A percentile compares a stretch with the other conserved stretches of the same genome.
phyloP scores from a whole-genome alignment of 2,329 filamentous ascomycete species.

The Apiospora aurea region DNA sequence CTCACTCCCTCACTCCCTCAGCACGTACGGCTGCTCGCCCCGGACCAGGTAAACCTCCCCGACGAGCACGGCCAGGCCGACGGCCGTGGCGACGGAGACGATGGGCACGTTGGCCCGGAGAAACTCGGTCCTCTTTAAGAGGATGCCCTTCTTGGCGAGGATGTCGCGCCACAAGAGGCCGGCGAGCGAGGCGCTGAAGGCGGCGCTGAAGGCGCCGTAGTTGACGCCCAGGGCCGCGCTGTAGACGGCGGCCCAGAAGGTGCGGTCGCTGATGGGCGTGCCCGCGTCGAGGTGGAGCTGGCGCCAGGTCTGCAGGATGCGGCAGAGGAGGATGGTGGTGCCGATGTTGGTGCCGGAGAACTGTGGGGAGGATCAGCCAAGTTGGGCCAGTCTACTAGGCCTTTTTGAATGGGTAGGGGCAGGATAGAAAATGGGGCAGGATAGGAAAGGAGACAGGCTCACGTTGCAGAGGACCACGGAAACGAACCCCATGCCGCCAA shows the following conservation, averaged over 20 bases:
- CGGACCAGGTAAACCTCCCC: conserved; percentile 62
- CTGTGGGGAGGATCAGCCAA: no score
- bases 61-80: conserved; percentile 61
- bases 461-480: conserved; percentile 77
- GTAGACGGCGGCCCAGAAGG: conserved; percentile 78
- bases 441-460: conserved; percentile 47
- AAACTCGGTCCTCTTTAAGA: conserved; percentile 70
- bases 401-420: no score
- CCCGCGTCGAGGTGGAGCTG: conserved; percentile 58
- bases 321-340: conserved; percentile 75
- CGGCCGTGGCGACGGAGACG: conserved; percentile 72
- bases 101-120: conserved; percentile 74
- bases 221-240: conserved; percentile 79
- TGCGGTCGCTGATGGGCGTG: conserved; percentile 60
- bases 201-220: conserved; percentile 76
- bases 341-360: conserved; percentile 82
- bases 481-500: conserved; percentile 77
- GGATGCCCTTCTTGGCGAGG: conserved; percentile 70
- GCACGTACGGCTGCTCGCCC: background rate
- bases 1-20: background rate
- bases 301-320: conserved; percentile 74
- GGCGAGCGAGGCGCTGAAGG: conserved; percentile 75
- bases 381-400: no score
- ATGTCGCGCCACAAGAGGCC: conserved; percentile 79
- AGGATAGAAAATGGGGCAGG: no score